Evolutionary conservation across 2,329 filamentous ascomycete species (phyloP).

Genomic region (Microthyrium microscopicum): DNA sequence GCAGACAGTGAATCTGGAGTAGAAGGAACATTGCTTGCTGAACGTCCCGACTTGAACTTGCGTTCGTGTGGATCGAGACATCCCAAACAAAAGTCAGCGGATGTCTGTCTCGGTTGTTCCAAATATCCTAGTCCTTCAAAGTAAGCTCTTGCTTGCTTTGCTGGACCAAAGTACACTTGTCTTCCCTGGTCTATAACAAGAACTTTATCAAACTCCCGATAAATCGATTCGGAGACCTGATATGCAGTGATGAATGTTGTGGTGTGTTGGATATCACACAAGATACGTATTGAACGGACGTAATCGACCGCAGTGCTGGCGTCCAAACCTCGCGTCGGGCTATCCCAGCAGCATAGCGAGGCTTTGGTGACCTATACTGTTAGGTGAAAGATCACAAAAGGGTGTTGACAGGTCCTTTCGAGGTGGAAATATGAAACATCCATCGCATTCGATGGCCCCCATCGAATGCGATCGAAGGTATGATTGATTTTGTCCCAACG

Average conservation of each 20-base stretch:
- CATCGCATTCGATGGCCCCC: too few species aligned
- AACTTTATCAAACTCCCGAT: constrained; percentile 67
- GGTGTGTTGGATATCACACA: constrained; percentile 71
- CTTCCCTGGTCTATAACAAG: constrained; percentile 61
- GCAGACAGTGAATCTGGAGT: constrained; percentile 48
- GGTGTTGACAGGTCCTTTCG: too few species aligned
- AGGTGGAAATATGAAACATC: too few species aligned
- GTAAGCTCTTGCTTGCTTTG: constrained; percentile 49
- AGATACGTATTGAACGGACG: constrained; percentile 30
- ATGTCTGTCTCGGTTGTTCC: constrained; percentile 60
- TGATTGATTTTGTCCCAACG: too few species aligned
- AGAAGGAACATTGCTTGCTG: constrained; percentile 49
- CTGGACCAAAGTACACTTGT: constrained; percentile 60
- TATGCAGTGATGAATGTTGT: constrained; percentile 78
- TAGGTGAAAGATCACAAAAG: background rate
- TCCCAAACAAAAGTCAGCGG: constrained; percentile 65
- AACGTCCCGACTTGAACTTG: constrained; percentile 53
- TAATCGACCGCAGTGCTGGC: constrained; percentile 33
- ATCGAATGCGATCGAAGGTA: too few species aligned
- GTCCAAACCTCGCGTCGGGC: constrained; percentile 31
- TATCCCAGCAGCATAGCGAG: constrained; percentile 50
- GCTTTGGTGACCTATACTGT: constrained; percentile 40
- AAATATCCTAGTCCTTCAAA: constrained; percentile 65
- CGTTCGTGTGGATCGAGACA: constrained; percentile 76
- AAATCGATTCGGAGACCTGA: constrained; percentile 72